Evolutionary conservation across 129 eudicot genomes (phyloP), one percentile per base, ranked within the genome.

Genomic region (Flaveria linearis): DNA sequence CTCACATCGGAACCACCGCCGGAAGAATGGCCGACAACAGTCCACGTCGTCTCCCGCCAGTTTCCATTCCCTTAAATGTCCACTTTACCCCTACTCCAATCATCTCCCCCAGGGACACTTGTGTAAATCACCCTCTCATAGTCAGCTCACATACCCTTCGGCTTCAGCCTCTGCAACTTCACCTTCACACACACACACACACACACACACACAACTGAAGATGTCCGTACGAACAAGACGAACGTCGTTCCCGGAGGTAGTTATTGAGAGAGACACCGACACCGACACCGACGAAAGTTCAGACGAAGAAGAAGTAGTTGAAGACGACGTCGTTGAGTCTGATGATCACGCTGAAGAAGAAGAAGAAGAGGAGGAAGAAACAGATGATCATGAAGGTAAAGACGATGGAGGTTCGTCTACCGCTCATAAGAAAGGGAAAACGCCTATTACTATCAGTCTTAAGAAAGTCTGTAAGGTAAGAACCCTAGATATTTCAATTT

Each of bases 381-480:
- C 39, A 0, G 84, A 74, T 6, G 83, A 56, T 0, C 73, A 69
- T 2, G 82, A 78, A 5, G 84, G 61, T 26, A 78, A 84, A 46
- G 81, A 50, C 46, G 74, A 65, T 66, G 69, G 60, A 45, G 60
- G 12, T 62, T 72, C 55, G 23, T 33, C 75, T 49, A n/a, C 64
- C 39, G 69, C 75, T 23, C 68, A 67, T 63, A 82, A 75, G 78
- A 87, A 71, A 57, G 78, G 68, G 82, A 89, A 87, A 74, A 36
- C 80, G 49, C 98, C 92, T 5, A 88, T 93, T 61, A 87, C 88
- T 72, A 83, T 93, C 30, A 82, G 82, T 79, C 92, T 93, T 51
- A 93, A 93, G 76, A 93, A 87, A 86, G 96, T 91, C 69, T 93
- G 98, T 75, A 93, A 93, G 86, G 98, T 85, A 84, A 80, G 20